These are phyloP conservation scores for Aegilops umbellulata DNA, from an alignment of 176 grass and related monocot genomes.

Conservation along the genomic window DNA sequence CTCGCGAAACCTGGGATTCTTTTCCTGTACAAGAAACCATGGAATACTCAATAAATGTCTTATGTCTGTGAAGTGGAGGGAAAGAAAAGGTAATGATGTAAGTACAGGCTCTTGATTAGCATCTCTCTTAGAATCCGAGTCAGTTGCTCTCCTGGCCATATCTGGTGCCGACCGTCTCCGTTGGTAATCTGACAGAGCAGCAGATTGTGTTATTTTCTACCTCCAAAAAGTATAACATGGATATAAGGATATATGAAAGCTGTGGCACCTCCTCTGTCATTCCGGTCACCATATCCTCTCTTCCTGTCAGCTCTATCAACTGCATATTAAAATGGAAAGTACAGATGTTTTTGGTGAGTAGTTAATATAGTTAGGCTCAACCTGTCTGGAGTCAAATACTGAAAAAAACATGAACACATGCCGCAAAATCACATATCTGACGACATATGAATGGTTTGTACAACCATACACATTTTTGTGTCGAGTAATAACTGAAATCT, in stretches of 20 bases:
- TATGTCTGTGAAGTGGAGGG: neutral
- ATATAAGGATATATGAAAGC: neutral
- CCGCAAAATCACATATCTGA: neutral
- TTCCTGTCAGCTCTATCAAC: conserved; percentile 73
- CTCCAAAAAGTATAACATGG: neutral
- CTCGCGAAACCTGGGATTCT: conserved; percentile 88
- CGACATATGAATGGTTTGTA: neutral
- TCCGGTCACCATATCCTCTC: conserved; percentile 66
- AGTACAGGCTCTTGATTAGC: conserved; percentile 50
- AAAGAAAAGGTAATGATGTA: neutral
- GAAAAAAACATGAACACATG: neutral
- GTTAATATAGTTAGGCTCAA: neutral
- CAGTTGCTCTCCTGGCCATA: conserved; percentile 49
- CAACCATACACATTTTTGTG: neutral
- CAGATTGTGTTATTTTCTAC: neutral
- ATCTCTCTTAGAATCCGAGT: conserved; percentile 62
- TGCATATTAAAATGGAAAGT: conserved; percentile 36
- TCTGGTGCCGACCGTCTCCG: conserved; percentile 42
- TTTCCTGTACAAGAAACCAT: conserved; percentile 54
- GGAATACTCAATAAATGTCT: neutral
- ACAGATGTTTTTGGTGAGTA: neutral
- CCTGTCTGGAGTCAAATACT: neutral
- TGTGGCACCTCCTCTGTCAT: conserved; percentile 58
- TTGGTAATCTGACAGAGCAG: conserved; percentile 58
- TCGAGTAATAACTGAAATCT: neutral